Evolutionary conservation across 2,329 filamentous ascomycete genomes (phyloP), one percentile per base, ranked within the genome.

Genomic region (Aspergillus sp.): DNA sequence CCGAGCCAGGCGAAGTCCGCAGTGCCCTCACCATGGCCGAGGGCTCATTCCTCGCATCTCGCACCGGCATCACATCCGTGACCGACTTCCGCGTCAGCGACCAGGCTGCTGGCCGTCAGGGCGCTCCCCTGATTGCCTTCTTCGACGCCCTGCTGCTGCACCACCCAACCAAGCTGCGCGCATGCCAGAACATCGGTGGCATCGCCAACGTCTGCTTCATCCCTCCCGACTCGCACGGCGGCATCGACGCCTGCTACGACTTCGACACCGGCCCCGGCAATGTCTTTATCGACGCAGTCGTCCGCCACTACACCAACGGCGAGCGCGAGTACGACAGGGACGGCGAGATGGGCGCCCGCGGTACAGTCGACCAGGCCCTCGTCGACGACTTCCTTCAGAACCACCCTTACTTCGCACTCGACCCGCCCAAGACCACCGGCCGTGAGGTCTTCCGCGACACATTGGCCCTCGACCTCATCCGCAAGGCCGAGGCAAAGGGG

Each of bases 201-300:
- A 84, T 87, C 43, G 82, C 81, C 31, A 86, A 84, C 62, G 80
- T 87, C 23, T 86, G 81, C 71, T 85, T 86, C 70, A 82, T 86
- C 51, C 82, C 81, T 3, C 78, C 82, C 0, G 69, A 70, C 52
- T 62, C 55, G 4, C 76, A 81, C 51, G 69, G 69, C 19, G 66
- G 76, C 19, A 67, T 74, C 31, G 68, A 73, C 58, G 72, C 74
- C 46, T 77, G 74, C 57, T 80, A 79, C 63, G 81, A 83, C 64
- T 82, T 84, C 15, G 80, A 84, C 63, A 84, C 81, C 3, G 83
- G 83, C 14, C 83, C 82, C 3, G 83, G 83, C 11, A 86, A 84
- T 62, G 69, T 73, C 35, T 79, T 84, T 61, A 85, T 85, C 55
- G 82, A 86, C 67, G 82, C 82, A 12, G 81, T 79, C 1, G 79